A percentile compares a stretch with the other conserved stretches of the same genome.
These are phyloP conservation scores for Microbotryum violaceum DNA, from an alignment of 1,284 basidiomycete genomes.

Conservation along the genomic window DNA sequence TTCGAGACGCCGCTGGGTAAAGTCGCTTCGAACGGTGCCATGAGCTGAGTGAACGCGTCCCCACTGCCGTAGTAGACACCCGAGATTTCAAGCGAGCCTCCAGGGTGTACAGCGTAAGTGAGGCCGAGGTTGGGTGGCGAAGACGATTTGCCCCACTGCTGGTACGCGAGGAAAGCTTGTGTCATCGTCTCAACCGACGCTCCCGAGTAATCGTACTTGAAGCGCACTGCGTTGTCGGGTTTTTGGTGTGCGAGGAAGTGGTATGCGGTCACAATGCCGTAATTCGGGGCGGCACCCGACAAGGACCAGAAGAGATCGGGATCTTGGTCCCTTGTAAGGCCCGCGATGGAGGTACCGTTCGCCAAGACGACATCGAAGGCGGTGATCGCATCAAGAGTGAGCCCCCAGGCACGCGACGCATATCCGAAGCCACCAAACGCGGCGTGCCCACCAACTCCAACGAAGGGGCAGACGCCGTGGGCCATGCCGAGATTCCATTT, in stretches of 20 bases:
- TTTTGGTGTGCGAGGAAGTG: constrained; percentile 10
- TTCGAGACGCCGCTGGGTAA: not conserved
- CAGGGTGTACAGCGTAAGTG: not conserved
- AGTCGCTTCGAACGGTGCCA: not conserved
- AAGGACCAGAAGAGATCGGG: constrained; percentile 34
- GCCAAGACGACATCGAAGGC: constrained; percentile 40
- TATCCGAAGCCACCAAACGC: constrained; percentile 34
- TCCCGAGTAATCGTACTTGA: no score
- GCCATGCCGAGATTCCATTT: constrained; percentile 36
- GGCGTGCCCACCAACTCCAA: constrained; percentile 39
- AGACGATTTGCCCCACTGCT: no score
- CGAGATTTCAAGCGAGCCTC: not conserved
- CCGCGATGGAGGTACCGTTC: constrained; percentile 36
- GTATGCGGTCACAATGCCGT: constrained; percentile 38
- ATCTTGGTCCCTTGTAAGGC: constrained; percentile 18
- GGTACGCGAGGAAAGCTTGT: no score
- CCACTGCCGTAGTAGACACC: constrained; percentile 2
- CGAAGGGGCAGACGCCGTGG: constrained; percentile 40
- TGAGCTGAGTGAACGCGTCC: not conserved
- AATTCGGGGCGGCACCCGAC: constrained; percentile 39
- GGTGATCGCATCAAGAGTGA: constrained; percentile 38
- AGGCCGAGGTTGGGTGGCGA: not conserved
- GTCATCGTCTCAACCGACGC: no score
- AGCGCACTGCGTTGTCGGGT: no score
- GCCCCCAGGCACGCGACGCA: constrained; percentile 38